Evolutionary conservation across 345 rosid species (phyloP), one percentile per base, ranked within the genome.

Genomic region (Raphanus sativus): DNA sequence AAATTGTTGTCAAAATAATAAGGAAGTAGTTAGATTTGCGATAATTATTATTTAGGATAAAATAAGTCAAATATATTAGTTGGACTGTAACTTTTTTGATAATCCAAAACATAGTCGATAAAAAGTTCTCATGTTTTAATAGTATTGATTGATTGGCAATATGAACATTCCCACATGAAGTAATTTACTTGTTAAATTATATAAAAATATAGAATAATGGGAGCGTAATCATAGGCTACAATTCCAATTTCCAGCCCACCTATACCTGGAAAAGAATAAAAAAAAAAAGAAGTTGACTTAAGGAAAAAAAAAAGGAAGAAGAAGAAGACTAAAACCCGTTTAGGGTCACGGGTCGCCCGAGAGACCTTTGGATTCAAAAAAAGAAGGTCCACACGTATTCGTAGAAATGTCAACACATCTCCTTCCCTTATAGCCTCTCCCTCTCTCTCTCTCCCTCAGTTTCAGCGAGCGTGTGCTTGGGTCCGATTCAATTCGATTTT

Each of bases 321-420:
- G 79, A 75, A 68, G 79, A 68, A 32, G 52, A 76, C 26, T 16
- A 9, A 50, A 52, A 62, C 71, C 75, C 80, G 65, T 70, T 38
- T 40, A 11, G 52, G 16, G n/a, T 45, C 52, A 45, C 52, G 52
- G 52, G 52, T 45, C 52, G 52, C 52, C 52, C 52, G 52, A 45
- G 52, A 45, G 29, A 28, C 16, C 52, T 3, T 45, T 13, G 52
- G 52, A 5, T 45, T 45, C 6, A 45, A 12, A 45, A 45, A 45
- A 28, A 28, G 40, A 34, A 34, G 40, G 48, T 40, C 48, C 48
- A 40, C 48, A 40, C 48, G 48, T 40, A 40, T 40, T 40, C 48
- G 28, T 5, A 9, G 80, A 77, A 70, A 54, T 71, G 81, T 77
- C 81, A 77, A 75, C 68, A 36, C 66, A 62, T 62, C 38, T 70